Evolutionary conservation across 257 asterid species (phyloP).

Genomic region (Marsdenia floribunda): DNA sequence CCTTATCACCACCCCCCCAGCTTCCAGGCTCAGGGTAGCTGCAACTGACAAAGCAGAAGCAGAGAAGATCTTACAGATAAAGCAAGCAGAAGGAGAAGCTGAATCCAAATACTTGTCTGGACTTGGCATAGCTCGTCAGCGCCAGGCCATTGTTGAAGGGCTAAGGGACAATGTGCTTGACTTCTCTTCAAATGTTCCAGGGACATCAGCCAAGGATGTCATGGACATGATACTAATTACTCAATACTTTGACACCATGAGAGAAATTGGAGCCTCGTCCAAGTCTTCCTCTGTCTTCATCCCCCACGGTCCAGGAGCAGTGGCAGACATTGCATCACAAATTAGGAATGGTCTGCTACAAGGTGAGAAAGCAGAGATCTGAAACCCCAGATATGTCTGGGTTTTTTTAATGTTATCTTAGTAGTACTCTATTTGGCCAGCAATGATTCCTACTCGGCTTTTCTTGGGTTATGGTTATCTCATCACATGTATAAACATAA

Average conservation of each 20-base stretch:
- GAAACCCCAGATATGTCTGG: background rate
- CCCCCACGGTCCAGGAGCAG: conserved; percentile 23
- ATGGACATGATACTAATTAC: conserved; percentile 32
- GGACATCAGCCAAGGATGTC: conserved; percentile 25
- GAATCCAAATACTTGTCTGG: conserved; percentile 24
- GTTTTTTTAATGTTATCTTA: too few species aligned
- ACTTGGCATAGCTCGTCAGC: conserved; percentile 33
- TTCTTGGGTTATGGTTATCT: too few species aligned
- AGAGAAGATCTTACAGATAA: conserved; percentile 29
- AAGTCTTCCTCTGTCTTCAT: conserved; percentile 25
- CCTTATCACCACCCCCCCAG: background rate
- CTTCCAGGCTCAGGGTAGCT: conserved; percentile 5
- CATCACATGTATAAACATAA: too few species aligned
- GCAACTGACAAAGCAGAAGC: conserved; percentile 23
- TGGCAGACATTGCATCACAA: conserved; percentile 13
- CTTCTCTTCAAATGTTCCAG: conserved; percentile 21
- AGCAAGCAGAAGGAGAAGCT: conserved; percentile 31
- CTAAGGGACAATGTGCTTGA: conserved; percentile 23
- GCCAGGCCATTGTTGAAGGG: conserved; percentile 28
- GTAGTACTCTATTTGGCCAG: too few species aligned
- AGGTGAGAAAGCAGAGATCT: background rate
- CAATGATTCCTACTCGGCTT: too few species aligned
- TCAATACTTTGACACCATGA: conserved; percentile 29
- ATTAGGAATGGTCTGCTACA: conserved; percentile 20
- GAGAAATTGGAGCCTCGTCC: conserved; percentile 26